Base-by-base conservation (phyloP, 768 basidiomycete genomes). In the Lactifluus echinatus region DNA sequence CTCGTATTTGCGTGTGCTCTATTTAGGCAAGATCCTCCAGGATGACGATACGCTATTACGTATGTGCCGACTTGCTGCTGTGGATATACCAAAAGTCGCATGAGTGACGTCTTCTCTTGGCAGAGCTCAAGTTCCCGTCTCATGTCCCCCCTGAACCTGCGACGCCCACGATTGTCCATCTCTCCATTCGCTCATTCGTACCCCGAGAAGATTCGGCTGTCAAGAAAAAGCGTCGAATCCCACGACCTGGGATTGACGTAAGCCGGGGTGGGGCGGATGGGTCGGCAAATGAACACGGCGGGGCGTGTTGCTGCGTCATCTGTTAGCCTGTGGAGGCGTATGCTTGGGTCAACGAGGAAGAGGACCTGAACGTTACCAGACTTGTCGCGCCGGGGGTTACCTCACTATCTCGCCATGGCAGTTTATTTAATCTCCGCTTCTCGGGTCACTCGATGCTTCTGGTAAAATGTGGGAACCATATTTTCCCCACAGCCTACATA, bases 11-110 rank as follows among this genome's bases (percentile, higher is more conserved):
- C 79, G 89, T 19, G 78, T 91, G 36, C 73, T 90, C 1, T 84
- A 90, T 68, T 72, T 89, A 5, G 89, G 89, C 36, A 83, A 82
- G 69, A 84, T 91, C 67, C 70, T 89, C n/a, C 87, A 89, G 65
- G 89, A 91, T 65, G 89, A 91, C 29, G 88, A 90, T 53, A 86
- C 84, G 2, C 74, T 91, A 15, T 68, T 75, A 17, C 79, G 87
- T 88, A 62, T 65, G 83, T 73, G 17, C 28, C n/a, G 10, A 57
- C 29, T 40, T 37, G n/a, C n/a, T 51, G 26, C 26, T 39, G 46
- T 24, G 42, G 37, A n/a, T 15, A 12, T 29, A n/a, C 2, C 12
- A 42, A 21, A 12, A 23, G 28, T 19, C n/a, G 8, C 7, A 21
- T n/a, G 42, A 44, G 15, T 53, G 33, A 43, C 46, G 7, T 8